phyloP scores from a whole-genome alignment of 768 basidiomycete species.

The Boletus sp. region DNA sequence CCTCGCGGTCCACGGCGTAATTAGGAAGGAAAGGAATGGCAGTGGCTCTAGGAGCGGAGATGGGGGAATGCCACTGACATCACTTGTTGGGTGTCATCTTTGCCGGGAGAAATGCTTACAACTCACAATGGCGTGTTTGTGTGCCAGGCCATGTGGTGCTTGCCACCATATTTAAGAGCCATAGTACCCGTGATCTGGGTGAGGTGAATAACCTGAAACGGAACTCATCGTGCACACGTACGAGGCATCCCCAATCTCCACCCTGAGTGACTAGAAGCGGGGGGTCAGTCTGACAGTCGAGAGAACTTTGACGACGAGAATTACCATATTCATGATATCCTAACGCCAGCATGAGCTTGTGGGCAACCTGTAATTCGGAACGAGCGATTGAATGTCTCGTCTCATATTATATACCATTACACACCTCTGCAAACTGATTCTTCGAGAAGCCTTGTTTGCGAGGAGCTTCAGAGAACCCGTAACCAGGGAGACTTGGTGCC shows the following conservation, averaged over 20 bases:
- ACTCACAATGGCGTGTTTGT: slow-evolving; percentile 46
- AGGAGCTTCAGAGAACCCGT: slow-evolving; percentile 58
- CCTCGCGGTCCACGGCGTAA: slow-evolving; percentile 26
- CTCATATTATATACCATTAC: too few species aligned
- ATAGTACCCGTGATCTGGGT: slow-evolving; percentile 36
- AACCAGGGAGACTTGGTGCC: slow-evolving; percentile 56
- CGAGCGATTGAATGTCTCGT: background rate
- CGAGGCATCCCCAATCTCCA: slow-evolving; percentile 46
- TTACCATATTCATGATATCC: slow-evolving; percentile 50
- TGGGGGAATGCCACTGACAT: slow-evolving; percentile 23
- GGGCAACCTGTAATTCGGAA: slow-evolving; percentile 34
- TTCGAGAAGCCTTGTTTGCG: slow-evolving; percentile 49
- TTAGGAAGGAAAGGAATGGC: slow-evolving; percentile 24
- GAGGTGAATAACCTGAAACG: background rate
- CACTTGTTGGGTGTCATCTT: too few species aligned
- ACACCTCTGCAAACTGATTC: slow-evolving; percentile 56
- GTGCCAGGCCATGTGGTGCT: slow-evolving; percentile 51
- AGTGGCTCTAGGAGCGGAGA: slow-evolving; percentile 24
- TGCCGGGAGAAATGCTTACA: background rate
- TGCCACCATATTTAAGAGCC: slow-evolving; percentile 36
- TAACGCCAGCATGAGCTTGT: slow-evolving; percentile 48
- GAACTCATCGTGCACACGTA: slow-evolving; percentile 15
- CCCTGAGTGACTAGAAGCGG: slow-evolving; percentile 42
- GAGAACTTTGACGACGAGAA: background rate
- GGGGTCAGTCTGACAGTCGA: background rate